These are phyloP conservation scores for Rubia peregrina DNA, from an alignment of 305 asterid genomes.

Conservation along the genomic window DNA sequence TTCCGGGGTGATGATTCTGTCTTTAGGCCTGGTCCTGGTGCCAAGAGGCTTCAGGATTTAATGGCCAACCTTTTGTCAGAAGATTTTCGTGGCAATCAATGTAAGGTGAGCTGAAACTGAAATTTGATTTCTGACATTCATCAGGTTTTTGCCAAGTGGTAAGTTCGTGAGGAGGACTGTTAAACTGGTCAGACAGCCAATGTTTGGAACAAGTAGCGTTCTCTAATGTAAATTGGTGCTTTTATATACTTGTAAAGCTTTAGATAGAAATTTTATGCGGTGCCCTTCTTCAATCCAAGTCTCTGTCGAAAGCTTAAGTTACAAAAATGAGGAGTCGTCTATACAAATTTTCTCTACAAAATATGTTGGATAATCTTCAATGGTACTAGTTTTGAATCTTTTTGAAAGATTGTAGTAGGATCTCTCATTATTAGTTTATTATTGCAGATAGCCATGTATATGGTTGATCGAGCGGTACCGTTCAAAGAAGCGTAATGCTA, in stretches of 20 bases:
- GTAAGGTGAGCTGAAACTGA: conserved; percentile 32
- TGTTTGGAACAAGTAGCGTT: not conserved
- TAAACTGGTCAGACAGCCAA: conserved; percentile 9
- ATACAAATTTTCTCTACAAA: too few species aligned
- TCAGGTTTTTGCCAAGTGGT: not conserved
- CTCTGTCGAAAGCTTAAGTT: not conserved
- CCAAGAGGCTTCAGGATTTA: conserved; percentile 53
- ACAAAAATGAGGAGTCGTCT: too few species aligned
- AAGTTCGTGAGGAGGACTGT: conserved; percentile 3
- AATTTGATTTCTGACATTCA: not conserved
- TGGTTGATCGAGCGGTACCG: too few species aligned
- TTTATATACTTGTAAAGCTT: conserved; percentile 10
- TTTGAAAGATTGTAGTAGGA: too few species aligned
- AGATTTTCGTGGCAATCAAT: conserved; percentile 46
- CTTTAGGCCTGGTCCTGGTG: conserved; percentile 70
- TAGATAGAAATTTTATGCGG: conserved; percentile 9
- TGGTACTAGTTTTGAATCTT: too few species aligned
- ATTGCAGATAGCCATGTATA: too few species aligned
- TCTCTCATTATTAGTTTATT: too few species aligned
- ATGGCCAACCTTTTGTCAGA: conserved; percentile 48
- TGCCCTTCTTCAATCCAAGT: not conserved
- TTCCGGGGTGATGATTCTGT: conserved; percentile 60
- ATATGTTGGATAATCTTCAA: too few species aligned
- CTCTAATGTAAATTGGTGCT: conserved; percentile 22
- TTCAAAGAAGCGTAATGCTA: too few species aligned